phyloP scores from a whole-genome alignment of 116 monocot genomes.

The Cymodocea nodosa region DNA sequence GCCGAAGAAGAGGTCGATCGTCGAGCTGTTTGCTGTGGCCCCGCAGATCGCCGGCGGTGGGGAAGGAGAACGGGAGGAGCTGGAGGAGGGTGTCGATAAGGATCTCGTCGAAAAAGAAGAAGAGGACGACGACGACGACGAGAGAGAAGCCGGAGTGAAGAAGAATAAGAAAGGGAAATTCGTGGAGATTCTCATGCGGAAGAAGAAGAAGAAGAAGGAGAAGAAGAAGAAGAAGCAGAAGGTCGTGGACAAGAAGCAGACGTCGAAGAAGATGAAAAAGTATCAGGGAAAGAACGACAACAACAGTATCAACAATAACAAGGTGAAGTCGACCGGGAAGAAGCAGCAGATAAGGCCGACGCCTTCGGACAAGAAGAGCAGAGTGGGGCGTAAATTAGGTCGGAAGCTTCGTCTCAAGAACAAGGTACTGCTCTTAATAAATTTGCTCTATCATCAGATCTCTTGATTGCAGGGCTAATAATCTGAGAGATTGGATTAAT shows the following conservation, averaged over 20 bases:
- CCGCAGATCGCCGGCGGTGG: slow-evolving; percentile 26
- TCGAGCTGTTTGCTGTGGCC: slow-evolving; percentile 51
- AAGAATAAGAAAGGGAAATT: slow-evolving; percentile 4
- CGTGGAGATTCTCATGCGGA: slow-evolving; percentile 3
- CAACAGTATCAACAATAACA: slow-evolving; percentile 1
- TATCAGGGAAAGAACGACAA: not conserved
- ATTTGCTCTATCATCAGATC: too few species aligned
- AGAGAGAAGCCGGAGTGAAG: not conserved
- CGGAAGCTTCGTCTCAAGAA: not conserved
- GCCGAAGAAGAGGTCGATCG: slow-evolving; percentile 54
- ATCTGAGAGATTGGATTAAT: too few species aligned
- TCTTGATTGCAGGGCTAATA: too few species aligned
- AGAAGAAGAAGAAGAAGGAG: slow-evolving; percentile 1
- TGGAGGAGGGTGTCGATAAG: not conserved
- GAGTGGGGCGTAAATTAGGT: not conserved
- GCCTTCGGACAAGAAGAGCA: not conserved
- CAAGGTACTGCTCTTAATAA: slow-evolving; percentile 3
- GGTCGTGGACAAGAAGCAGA: not conserved
- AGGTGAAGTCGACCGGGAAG: not conserved
- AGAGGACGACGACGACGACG: too few species aligned
- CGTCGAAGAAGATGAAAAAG: not conserved
- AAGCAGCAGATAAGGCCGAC: slow-evolving; percentile 1
- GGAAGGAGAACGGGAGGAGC: not conserved
- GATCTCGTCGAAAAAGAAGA: not conserved
- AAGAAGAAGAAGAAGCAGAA: not conserved